A percentile compares a stretch with the other conserved stretches of the same genome.
These are phyloP conservation scores for Allium fistulosum DNA, from an alignment of 106 monocot genomes.

Conservation along the genomic window DNA sequence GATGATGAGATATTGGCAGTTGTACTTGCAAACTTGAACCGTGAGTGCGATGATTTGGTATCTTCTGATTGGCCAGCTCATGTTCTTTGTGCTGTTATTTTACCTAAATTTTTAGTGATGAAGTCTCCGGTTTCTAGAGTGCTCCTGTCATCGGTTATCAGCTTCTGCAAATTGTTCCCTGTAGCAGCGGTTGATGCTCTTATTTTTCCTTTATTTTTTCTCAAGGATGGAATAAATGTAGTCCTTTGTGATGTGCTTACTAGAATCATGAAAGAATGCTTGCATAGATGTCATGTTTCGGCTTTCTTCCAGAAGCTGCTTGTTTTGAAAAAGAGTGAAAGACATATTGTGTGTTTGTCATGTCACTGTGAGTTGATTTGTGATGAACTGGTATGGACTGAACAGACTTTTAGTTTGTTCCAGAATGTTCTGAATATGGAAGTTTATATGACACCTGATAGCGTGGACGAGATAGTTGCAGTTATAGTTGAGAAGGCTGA, in stretches of 20 bases:
- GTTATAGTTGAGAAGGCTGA: too few species aligned
- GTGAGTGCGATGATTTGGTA: neutral
- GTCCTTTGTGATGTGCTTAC: constrained; percentile 45
- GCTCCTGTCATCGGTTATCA: constrained; percentile 37
- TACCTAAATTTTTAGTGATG: constrained; percentile 53
- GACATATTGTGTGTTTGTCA: constrained; percentile 37
- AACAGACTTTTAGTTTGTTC: constrained; percentile 56
- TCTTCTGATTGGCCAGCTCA: constrained; percentile 21
- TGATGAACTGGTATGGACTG: constrained; percentile 57
- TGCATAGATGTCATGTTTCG: constrained; percentile 60
- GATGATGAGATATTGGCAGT: constrained; percentile 53
- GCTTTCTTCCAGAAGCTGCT: constrained; percentile 74
- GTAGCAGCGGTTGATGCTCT: constrained; percentile 43
- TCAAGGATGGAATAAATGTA: constrained; percentile 56
- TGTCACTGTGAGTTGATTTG: constrained; percentile 42
- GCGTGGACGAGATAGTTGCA: too few species aligned
- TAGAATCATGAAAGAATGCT: constrained; percentile 64
- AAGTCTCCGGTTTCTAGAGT: constrained; percentile 40
- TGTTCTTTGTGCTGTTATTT: constrained; percentile 52
- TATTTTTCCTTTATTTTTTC: constrained; percentile 52
- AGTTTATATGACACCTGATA: constrained; percentile 59
- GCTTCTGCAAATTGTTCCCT: constrained; percentile 58
- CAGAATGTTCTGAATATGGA: constrained; percentile 54
- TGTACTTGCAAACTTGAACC: constrained; percentile 37
- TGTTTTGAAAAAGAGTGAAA: constrained; percentile 12